A percentile compares a stretch with the other conserved stretches of the same genome.
These are phyloP conservation scores for Hypoxylon sp. DNA, from an alignment of 2,329 filamentous ascomycete species.

Conservation along the genomic window DNA sequence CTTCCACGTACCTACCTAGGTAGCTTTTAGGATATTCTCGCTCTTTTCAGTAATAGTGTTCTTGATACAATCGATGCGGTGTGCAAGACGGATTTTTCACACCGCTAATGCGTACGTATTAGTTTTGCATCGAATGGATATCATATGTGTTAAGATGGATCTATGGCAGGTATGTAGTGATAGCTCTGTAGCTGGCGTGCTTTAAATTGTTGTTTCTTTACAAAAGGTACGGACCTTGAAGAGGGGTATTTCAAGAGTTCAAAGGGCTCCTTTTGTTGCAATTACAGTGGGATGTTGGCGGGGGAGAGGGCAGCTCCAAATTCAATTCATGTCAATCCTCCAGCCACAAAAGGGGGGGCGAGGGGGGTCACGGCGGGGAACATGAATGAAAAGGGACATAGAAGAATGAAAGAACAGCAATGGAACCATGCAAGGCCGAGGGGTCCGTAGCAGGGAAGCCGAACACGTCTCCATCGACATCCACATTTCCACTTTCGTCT, in stretches of 20 bases:
- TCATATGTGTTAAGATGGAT: conserved; percentile 17
- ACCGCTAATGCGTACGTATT: conserved; percentile 39
- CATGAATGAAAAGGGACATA: conserved; percentile 34
- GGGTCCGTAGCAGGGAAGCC: conserved; percentile 37
- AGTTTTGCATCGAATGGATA: conserved; percentile 35
- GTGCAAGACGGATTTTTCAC: conserved; percentile 38
- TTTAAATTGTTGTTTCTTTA: conserved; percentile 4
- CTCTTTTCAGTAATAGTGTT: conserved; percentile 24
- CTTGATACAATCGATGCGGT: conserved; percentile 38
- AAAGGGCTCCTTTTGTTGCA: conserved; percentile 26
- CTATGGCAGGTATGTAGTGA: conserved; percentile 3
- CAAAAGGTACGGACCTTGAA: conserved; percentile 1
- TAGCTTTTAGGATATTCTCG: conserved; percentile 20
- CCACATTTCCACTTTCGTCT: conserved; percentile 39
- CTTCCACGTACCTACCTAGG: conserved; percentile 23
- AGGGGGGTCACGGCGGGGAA: conserved; percentile 27
- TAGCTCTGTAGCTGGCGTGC: neutral
- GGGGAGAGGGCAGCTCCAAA: conserved; percentile 34
- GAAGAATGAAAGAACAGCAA: conserved; percentile 38
- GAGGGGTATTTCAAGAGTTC: conserved; percentile 34
- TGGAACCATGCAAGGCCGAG: conserved; percentile 37
- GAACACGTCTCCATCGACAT: conserved; percentile 43
- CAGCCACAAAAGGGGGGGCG: conserved; percentile 41
- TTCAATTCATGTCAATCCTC: conserved; percentile 22
- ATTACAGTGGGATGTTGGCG: conserved; percentile 37